phyloP scores from a whole-genome alignment of 2,329 filamentous ascomycete genomes.

The Colletotrichum chrysophilum region DNA sequence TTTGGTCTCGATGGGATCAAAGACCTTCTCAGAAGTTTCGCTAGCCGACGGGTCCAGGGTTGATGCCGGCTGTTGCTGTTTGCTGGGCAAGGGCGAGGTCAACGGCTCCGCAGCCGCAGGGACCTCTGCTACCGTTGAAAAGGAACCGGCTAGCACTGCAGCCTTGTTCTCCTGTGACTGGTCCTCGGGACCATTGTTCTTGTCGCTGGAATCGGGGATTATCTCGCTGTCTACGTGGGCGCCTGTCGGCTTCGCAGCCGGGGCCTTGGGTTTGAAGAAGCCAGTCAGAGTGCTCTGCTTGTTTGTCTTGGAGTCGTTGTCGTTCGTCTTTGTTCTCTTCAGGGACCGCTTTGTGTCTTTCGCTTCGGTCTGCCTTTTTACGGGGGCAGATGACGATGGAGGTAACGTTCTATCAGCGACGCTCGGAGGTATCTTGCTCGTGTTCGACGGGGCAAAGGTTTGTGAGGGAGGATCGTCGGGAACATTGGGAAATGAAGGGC shows the following conservation, averaged over 20 bases:
- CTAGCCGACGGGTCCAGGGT: neutral
- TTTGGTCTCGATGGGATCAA: constrained; percentile 75
- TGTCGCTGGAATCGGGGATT: neutral
- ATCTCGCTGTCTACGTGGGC: neutral
- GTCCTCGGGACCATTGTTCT: neutral
- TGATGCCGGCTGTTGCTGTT: neutral
- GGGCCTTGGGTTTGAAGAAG: constrained; percentile 74
- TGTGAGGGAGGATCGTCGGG: neutral
- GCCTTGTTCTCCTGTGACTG: neutral
- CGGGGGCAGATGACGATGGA: constrained; percentile 4
- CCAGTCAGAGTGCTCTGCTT: constrained; percentile 70
- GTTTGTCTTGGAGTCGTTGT: constrained; percentile 32
- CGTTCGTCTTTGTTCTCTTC: constrained; percentile 40
- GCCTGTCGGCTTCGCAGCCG: neutral
- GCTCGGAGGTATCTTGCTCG: neutral
- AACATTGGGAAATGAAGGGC: neutral
- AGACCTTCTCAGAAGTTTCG: constrained; percentile 43
- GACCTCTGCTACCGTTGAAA: neutral
- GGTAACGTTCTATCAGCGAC: neutral
- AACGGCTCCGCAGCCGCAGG: neutral
- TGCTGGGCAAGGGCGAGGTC: neutral
- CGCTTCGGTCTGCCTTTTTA: constrained; percentile 23
- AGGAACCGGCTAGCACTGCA: neutral
- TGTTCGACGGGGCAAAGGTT: neutral
- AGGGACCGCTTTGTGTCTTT: constrained; percentile 28